phyloP scores from a whole-genome alignment of 1,139 yeast genomes.

The Nakaseomyces glabratus region DNA sequence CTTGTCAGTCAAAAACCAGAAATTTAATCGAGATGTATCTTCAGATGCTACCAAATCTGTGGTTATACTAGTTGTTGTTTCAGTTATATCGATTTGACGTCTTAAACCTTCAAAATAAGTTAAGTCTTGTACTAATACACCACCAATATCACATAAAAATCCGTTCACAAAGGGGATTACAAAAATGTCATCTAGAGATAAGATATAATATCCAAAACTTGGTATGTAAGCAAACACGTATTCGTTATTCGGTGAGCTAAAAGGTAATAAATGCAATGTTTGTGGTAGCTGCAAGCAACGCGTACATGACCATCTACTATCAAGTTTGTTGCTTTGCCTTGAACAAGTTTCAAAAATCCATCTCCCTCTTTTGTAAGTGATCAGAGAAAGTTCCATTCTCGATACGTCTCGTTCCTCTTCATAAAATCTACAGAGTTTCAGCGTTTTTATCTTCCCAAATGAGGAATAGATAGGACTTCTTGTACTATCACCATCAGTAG shows the following conservation, averaged over 20 bases:
- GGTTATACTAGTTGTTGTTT: not conserved
- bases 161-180: conserved; percentile 2
- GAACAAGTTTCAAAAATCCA: conserved; percentile 2
- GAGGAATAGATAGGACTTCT: not conserved
- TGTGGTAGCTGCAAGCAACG: conserved; percentile 3
- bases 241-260: not conserved
- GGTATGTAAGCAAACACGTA: conserved; percentile 2
- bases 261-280: not conserved
- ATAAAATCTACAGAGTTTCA: not conserved
- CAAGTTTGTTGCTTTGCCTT: not conserved
- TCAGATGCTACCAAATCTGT: not conserved
- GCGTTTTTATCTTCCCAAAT: not conserved
- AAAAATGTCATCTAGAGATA: not conserved
- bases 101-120: conserved; percentile 1
- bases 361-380: not conserved
- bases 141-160: conserved; percentile 4
- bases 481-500: not conserved
- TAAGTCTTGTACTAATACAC: conserved; percentile 1
- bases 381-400: not conserved
- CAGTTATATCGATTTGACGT: not conserved
- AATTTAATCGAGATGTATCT: not conserved
- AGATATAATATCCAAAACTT: conserved; percentile 4
- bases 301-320: conserved; percentile 2
- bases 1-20: not conserved
- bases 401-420: not conserved